Evolutionary conservation across 192 early-diverging fungal genomes (phyloP), one percentile per base, ranked within the genome.

Genomic region (Umbelopsis isabellina): DNA sequence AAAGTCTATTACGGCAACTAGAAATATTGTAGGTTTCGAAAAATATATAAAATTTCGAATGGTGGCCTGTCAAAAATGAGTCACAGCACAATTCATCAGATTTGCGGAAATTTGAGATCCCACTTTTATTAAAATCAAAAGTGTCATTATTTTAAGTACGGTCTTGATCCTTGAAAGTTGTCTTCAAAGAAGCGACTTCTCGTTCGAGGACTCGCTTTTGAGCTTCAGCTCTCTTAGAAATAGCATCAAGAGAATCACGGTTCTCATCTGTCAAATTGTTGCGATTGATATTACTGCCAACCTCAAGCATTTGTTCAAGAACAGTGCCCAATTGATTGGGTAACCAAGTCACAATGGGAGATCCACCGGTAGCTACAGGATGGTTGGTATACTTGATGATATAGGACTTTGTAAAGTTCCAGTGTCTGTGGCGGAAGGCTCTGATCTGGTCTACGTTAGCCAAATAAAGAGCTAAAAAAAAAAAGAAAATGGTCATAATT

Each of bases 361-460:
- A 85, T 13, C 89, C 89, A 20, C 90, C 92, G 0, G 92, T 93
- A 13, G 92, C 92, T 4, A 89, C 87, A 25, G 92, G 91, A 76
- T 91, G 87, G 16, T 74, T 72, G 2, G 90, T 87, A 75, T 93
- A 82, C 70, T 93, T 90, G 51, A 92, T 89, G 55, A 94, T 92
- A 65, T 94, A 93, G 79, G 92, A 89, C 78, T 93, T 94, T 35
- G 93, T 89, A 73, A 95, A 93, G 73, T 84, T 89, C 94, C 94
- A 96, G 75, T 96, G 94, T 22, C 92, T 86, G 77, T 90, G 86
- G 55, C 94, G 80, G 79, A 95, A 97, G 10, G 90, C 90, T 27
- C 93, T 84, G 27, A 94, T 89, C 79, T 93, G 91, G 70, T 93
- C 93, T 18, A 97, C 86, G 37, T 90, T 89, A 4, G 85, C 81